Conservation (phyloP, 495 filamentous ascomycete species). For the Gamarada debralockiae region DNA sequence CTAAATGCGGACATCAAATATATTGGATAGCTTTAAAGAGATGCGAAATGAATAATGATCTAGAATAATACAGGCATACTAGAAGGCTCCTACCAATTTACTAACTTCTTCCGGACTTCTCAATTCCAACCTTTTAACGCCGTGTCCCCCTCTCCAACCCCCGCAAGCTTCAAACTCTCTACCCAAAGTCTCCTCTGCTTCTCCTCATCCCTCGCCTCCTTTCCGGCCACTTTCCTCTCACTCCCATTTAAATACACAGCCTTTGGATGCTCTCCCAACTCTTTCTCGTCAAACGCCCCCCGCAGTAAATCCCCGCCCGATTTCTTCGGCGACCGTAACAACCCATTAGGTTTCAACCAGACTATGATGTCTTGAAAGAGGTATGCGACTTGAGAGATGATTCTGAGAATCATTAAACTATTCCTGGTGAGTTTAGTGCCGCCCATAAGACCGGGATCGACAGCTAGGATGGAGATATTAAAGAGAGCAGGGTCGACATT, state of each 20-base stretch:
- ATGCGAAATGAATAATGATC: too few relatives aligned
- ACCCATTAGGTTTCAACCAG: conserved; percentile 25
- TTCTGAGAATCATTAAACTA: conserved; percentile 11
- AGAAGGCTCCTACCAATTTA: too few relatives aligned
- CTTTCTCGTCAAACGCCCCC: conserved; percentile 31
- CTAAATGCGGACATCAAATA: conserved; percentile 10
- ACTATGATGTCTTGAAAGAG: conserved; percentile 17
- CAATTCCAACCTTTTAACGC: conserved; percentile 32
- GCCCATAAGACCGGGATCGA: conserved; percentile 35
- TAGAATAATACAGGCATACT: too few relatives aligned
- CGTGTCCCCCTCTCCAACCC: conserved; percentile 34
- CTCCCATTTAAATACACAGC: conserved; percentile 32
- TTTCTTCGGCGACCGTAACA: conserved; percentile 37
- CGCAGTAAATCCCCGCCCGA: conserved; percentile 38
- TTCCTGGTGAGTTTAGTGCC: conserved; percentile 25
- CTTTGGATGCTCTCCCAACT: conserved; percentile 27
- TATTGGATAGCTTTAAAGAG: conserved; percentile 10
- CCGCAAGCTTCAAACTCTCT: conserved; percentile 30
- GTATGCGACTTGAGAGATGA: conserved; percentile 3
- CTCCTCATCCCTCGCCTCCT: conserved; percentile 32
- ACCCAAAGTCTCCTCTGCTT: conserved; percentile 33
- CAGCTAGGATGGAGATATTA: conserved; percentile 26
- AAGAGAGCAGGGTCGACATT: conserved; percentile 28
- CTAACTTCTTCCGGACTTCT: not conserved
- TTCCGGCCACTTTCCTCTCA: conserved; percentile 14